A percentile compares a stretch with the other conserved stretches of the same genome.
phyloP scores from a whole-genome alignment of 441 rosid species.

The Aquilaria agallochum region DNA sequence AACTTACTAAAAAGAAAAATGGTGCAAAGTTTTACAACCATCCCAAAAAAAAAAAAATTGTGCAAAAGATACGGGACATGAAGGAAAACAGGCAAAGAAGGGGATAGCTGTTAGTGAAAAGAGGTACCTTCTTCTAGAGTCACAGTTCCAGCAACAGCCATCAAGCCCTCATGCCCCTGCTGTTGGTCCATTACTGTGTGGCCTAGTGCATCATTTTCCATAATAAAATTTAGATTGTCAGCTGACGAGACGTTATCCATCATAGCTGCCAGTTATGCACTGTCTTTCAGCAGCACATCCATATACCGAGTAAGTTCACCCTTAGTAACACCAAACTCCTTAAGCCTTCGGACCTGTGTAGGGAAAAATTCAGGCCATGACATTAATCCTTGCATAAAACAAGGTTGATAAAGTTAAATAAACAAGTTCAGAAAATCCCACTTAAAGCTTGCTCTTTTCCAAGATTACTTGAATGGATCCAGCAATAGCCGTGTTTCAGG shows the following conservation, averaged over 20 bases:
- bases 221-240: constrained; percentile 96
- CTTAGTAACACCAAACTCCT: constrained; percentile 98
- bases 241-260: constrained; percentile 97
- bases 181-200: constrained; percentile 98
- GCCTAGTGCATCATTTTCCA: constrained; percentile 97
- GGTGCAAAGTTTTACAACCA: too few relatives aligned
- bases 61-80: background rate
- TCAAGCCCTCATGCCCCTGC: constrained; percentile 94
- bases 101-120: constrained; percentile 15
- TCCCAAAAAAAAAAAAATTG: too few relatives aligned
- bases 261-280: constrained; percentile 98
- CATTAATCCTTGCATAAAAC: too few relatives aligned
- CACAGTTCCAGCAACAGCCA: constrained; percentile 87
- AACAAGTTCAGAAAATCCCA: too few relatives aligned
- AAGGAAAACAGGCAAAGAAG: constrained; percentile 5
- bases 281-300: constrained; percentile 96
- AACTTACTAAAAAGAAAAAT: too few relatives aligned
- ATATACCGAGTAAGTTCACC: constrained; percentile 97
- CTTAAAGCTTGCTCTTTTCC: too few relatives aligned
- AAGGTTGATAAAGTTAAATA: too few relatives aligned
- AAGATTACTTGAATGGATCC: too few relatives aligned
- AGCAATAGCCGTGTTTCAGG: too few relatives aligned
- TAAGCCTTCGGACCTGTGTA: constrained; percentile 89
- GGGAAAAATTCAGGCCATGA: background rate
- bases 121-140: constrained; percentile 87